Conservation (phyloP, 345 rosid species). For the Melaleuca quinquenervia region DNA sequence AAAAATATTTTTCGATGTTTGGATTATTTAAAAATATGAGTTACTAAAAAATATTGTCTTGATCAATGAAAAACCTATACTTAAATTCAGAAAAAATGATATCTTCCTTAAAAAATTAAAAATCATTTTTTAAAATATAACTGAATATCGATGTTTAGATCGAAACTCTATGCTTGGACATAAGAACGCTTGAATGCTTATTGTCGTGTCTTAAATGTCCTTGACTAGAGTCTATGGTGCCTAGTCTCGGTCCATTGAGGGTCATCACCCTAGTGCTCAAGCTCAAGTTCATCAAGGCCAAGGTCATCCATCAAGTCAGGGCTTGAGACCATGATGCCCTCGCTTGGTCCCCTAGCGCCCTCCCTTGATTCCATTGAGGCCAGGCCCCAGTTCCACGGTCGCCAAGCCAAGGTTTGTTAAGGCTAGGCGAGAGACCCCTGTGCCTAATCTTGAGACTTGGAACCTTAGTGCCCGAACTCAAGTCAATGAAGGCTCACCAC, state of each 20-base stretch:
- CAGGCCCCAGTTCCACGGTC: too few species aligned
- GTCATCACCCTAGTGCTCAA: neutral
- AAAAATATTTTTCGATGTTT: neutral
- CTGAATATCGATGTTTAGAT: neutral
- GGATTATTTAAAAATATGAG: neutral
- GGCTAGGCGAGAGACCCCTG: neutral
- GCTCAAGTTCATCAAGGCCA: too few species aligned
- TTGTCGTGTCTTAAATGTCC: too few species aligned
- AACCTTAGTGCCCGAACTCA: too few species aligned
- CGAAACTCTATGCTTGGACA: neutral
- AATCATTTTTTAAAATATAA: neutral
- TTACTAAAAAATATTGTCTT: neutral
- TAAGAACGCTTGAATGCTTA: neutral
- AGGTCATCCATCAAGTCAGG: too few species aligned
- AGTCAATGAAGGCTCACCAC: too few species aligned
- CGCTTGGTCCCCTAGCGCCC: too few species aligned
- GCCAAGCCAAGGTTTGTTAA: too few species aligned
- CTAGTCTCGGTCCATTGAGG: neutral
- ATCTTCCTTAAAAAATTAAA: rapidly evolving
- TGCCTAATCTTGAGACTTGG: rapidly evolving
- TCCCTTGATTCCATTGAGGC: too few species aligned
- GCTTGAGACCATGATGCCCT: too few species aligned
- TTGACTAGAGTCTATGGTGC: too few species aligned
- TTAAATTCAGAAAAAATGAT: neutral
- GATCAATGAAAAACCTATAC: neutral